Percentiles rank a stretch among this genome's conserved stretches.
phyloP scores from a whole-genome alignment of 2,329 filamentous ascomycete genomes.

The Boeremia lycopersici region DNA sequence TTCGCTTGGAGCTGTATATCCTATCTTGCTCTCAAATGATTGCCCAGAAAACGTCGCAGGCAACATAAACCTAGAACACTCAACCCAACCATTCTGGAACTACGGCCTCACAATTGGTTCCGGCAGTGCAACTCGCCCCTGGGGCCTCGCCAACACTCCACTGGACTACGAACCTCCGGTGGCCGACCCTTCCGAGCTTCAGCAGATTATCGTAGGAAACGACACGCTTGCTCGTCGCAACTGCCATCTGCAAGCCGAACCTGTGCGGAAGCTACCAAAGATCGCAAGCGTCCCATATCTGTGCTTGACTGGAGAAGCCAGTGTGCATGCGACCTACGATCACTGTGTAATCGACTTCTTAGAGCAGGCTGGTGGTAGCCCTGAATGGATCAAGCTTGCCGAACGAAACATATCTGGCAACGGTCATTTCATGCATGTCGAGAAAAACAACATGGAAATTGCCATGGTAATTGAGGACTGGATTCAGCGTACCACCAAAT shows the following conservation, averaged over 20 bases:
- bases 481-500: not conserved
- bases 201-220: not conserved
- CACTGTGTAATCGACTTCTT: conserved; percentile 52
- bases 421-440: conserved; percentile 44
- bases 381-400: conserved; percentile 43
- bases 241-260: conserved; percentile 42
- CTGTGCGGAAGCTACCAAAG: conserved; percentile 55
- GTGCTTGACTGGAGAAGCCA: conserved; percentile 60
- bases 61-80: conserved; percentile 59
- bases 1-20: conserved; percentile 55
- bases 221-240: conserved; percentile 23
- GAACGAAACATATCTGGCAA: conserved; percentile 69
- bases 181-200: conserved; percentile 16
- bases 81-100: conserved; percentile 56
- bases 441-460: conserved; percentile 38
- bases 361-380: conserved; percentile 23
- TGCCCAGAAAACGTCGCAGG: conserved; percentile 45
- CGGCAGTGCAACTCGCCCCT: conserved; percentile 20
- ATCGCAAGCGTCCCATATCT: conserved; percentile 57
- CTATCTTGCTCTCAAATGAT: conserved; percentile 9
- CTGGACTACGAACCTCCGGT: conserved; percentile 45
- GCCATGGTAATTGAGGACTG: conserved; percentile 10
- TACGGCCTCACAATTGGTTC: conserved; percentile 25
- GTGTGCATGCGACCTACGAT: conserved; percentile 62
- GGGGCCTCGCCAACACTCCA: conserved; percentile 42